Evolutionary conservation across 176 grass and related monocot genomes (phyloP).

Genomic region (Aegilops umbellulata): DNA sequence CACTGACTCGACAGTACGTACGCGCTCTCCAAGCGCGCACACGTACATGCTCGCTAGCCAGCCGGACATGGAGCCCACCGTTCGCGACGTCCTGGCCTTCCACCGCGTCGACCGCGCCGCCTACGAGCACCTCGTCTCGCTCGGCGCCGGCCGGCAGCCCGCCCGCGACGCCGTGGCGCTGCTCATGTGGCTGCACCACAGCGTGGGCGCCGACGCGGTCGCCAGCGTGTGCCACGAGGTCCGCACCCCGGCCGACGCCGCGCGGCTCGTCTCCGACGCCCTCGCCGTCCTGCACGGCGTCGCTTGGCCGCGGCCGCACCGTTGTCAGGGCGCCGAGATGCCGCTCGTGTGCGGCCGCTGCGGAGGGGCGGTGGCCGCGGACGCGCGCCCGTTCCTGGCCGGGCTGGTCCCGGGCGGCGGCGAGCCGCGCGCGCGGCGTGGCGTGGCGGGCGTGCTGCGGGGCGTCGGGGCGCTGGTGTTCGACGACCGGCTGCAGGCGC

Average conservation of each 20-base stretch:
- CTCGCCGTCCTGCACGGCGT: constrained; percentile 36
- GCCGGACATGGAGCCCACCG: constrained; percentile 31
- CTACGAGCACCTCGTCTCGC: constrained; percentile 51
- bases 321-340: background rate
- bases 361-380: background rate
- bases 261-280: constrained; percentile 46
- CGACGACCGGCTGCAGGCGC: constrained; percentile 44
- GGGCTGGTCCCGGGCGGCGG: constrained; percentile 25
- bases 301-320: background rate
- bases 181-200: constrained; percentile 68
- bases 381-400: constrained; percentile 32
- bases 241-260: constrained; percentile 15
- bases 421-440: constrained; percentile 20
- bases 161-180: constrained; percentile 67
- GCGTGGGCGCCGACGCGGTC: constrained; percentile 32
- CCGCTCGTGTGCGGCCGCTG: constrained; percentile 17
- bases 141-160: constrained; percentile 15
- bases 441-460: constrained; percentile 31
- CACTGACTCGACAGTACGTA: background rate
- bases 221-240: background rate
- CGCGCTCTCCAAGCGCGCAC: too few relatives aligned
- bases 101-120: constrained; percentile 68
- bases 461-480: constrained; percentile 60
- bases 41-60: background rate
- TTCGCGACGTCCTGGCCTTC: constrained; percentile 67